Conservation (phyloP, 2,329 filamentous ascomycete genomes). For the Trichophyton mentagrophytes region DNA sequence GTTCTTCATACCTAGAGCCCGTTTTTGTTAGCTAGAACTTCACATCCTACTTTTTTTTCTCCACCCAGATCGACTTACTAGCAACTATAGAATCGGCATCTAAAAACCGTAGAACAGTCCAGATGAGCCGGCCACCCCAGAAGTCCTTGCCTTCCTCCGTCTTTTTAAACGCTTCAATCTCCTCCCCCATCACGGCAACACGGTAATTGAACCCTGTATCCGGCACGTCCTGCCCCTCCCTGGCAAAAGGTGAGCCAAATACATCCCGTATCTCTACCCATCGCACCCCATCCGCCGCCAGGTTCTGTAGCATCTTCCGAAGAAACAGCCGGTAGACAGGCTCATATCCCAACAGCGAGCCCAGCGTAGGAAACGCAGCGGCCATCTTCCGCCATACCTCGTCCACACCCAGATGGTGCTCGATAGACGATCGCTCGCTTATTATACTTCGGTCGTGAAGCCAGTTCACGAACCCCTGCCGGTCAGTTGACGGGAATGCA, state of each 20-base stretch:
- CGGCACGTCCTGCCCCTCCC: slow-evolving; percentile 49
- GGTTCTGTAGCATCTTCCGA: slow-evolving; percentile 53
- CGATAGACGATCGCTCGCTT: slow-evolving; percentile 56
- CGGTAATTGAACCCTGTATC: slow-evolving; percentile 58
- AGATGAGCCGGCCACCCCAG: slow-evolving; percentile 76
- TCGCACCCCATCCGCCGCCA: slow-evolving; percentile 68
- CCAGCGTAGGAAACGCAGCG: slow-evolving; percentile 59
- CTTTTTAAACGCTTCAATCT: slow-evolving; percentile 60
- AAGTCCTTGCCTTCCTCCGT: slow-evolving; percentile 60
- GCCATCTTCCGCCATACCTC: slow-evolving; percentile 75
- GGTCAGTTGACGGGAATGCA: slow-evolving; percentile 60
- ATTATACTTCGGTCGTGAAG: slow-evolving; percentile 61
- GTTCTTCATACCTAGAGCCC: slow-evolving; percentile 52
- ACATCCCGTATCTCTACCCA: slow-evolving; percentile 74
- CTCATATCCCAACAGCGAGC: slow-evolving; percentile 73
- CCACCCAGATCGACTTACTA: background rate
- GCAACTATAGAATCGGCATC: background rate
- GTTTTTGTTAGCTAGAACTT: background rate
- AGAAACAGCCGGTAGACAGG: slow-evolving; percentile 73
- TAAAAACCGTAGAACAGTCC: slow-evolving; percentile 58
- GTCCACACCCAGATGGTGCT: slow-evolving; percentile 71
- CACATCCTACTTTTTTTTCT: background rate
- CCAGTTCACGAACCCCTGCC: slow-evolving; percentile 62
- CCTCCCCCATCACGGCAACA: slow-evolving; percentile 62
- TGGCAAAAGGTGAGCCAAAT: slow-evolving; percentile 59